Conservation (phyloP, 176 grass and related monocot genomes). For the Areca catechu region DNA sequence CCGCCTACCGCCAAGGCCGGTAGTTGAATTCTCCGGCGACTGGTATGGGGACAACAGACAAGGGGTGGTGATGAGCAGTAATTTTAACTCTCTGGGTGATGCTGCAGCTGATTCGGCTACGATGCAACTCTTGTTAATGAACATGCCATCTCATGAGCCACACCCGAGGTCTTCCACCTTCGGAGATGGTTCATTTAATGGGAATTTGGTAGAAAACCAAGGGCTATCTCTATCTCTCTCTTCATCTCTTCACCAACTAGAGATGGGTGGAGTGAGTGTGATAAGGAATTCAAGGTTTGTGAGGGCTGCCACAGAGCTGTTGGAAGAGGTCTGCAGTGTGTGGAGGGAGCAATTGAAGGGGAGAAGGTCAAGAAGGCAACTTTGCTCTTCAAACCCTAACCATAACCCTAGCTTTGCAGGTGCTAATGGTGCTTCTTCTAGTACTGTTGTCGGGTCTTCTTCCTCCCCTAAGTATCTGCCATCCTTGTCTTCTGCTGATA, state of each 20-base stretch:
- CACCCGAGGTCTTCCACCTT: conserved; percentile 47
- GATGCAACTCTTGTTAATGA: conserved; percentile 15
- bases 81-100: conserved; percentile 39
- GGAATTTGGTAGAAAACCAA: conserved; percentile 63
- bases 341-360: conserved; percentile 64
- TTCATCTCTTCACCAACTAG: conserved; percentile 77
- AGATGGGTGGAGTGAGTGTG: conserved; percentile 50
- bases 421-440: conserved; percentile 30
- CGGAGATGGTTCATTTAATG: conserved; percentile 34
- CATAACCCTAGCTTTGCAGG: conserved; percentile 42
- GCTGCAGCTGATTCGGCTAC: conserved; percentile 12
- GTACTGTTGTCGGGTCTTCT: conserved; percentile 34
- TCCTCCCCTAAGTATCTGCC: conserved; percentile 53
- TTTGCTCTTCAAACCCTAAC: conserved; percentile 16
- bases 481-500: conserved; percentile 74
- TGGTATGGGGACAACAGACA: conserved; percentile 40
- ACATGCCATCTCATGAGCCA: background rate
- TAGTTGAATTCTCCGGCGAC: conserved; percentile 28
- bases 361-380: background rate
- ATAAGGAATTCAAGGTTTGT: conserved; percentile 81
- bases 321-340: conserved; percentile 54
- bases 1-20: conserved; percentile 32
- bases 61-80: conserved; percentile 33
- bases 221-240: conserved; percentile 82
- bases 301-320: conserved; percentile 79